Evolutionary conservation across 179 eudicot species (phyloP).

Genomic region (Pouteria campechiana): DNA sequence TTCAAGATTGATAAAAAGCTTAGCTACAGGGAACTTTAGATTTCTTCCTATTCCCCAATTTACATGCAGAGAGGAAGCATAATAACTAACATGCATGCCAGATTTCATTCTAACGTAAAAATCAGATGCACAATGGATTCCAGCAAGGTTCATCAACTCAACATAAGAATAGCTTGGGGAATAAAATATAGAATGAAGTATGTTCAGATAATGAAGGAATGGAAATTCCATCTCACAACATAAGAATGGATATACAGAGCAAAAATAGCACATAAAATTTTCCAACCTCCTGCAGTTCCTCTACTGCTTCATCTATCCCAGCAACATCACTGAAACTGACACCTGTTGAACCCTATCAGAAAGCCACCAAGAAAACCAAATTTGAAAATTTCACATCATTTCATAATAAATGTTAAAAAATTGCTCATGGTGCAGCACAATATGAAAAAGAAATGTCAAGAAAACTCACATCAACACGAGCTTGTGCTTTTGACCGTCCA

Average conservation of each 20-base stretch:
- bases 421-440: no score
- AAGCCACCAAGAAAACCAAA: background rate
- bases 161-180: background rate
- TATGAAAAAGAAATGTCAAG: background rate
- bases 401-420: background rate
- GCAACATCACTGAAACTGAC: slow-evolving; percentile 91
- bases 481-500: slow-evolving; percentile 90
- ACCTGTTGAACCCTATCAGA: slow-evolving; percentile 85
- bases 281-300: slow-evolving; percentile 91
- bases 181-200: no score
- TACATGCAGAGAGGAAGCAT: no score
- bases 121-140: no score
- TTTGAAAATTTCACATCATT: background rate
- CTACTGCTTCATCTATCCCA: slow-evolving; percentile 94
- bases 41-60: no score
- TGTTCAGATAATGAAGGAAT: no score
- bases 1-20: no score
- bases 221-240: no score
- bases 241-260: background rate
- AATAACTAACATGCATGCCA: no score
- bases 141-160: no score
- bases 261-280: background rate
- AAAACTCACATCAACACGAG: slow-evolving; percentile 90
- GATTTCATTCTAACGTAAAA: no score
- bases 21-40: no score